These are phyloP conservation scores for Amanita rimosa DNA, from an alignment of 768 basidiomycete genomes.

Conservation along the genomic window DNA sequence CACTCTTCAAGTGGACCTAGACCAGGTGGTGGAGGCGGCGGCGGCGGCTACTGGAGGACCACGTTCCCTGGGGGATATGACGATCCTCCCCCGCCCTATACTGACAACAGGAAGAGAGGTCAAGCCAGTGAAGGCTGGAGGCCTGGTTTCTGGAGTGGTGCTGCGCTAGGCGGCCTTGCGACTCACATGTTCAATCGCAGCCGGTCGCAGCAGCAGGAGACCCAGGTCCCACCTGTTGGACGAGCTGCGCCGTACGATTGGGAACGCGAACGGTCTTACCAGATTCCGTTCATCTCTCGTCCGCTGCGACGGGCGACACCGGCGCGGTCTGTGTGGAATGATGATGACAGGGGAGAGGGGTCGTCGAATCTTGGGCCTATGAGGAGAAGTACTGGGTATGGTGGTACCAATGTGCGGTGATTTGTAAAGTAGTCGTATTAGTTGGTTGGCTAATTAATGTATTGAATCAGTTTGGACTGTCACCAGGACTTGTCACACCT, in stretches of 20 bases:
- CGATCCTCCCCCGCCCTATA: constrained; percentile 47
- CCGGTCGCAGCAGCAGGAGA: constrained; percentile 3
- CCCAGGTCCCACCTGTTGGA: constrained; percentile 15
- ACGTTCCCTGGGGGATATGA: constrained; percentile 16
- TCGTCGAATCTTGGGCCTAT: constrained; percentile 58
- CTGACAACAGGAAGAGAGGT: constrained; percentile 22
- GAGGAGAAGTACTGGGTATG: constrained; percentile 71
- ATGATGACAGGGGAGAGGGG: constrained; percentile 56
- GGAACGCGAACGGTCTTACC: constrained; percentile 28
- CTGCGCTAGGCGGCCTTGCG: constrained; percentile 61
- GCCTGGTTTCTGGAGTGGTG: constrained; percentile 84
- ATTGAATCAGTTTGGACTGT: too few relatives aligned
- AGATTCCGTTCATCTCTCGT: constrained; percentile 9
- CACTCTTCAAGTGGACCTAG: constrained; percentile 20
- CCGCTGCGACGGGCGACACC: constrained; percentile 13
- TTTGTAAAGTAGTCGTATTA: too few relatives aligned
- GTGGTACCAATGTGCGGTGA: constrained; percentile 64
- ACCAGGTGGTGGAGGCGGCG: constrained; percentile 29
- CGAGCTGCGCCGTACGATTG: constrained; percentile 37
- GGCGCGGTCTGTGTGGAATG: constrained; percentile 16
- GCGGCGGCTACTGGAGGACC: constrained; percentile 20
- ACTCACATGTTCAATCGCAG: constrained; percentile 34
- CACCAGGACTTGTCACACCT: too few relatives aligned
- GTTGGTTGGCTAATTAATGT: too few relatives aligned
- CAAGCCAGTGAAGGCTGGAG: constrained; percentile 28